Conservation (phyloP, 805 yeast genomes). For the Komagataella kurtzmanii region DNA sequence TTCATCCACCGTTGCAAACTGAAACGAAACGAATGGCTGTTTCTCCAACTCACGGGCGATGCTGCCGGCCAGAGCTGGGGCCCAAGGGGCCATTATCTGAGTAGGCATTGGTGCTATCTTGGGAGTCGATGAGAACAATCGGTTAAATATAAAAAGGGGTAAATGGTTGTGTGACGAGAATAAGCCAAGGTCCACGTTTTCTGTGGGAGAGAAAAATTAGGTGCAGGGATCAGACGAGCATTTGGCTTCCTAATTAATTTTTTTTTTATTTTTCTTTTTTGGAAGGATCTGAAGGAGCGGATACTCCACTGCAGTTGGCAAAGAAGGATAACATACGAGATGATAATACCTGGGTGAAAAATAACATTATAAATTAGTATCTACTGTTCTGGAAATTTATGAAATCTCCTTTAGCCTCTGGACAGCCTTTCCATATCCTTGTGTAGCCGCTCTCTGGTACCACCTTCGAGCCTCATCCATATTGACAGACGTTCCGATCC, state of each 20-base stretch:
- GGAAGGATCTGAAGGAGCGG: neutral
- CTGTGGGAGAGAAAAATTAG: neutral
- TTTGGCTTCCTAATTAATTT: neutral
- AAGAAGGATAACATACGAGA: neutral
- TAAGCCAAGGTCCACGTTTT: neutral
- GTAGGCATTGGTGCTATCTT: neutral
- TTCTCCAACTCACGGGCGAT: conserved; percentile 29
- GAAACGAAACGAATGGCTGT: conserved; percentile 44
- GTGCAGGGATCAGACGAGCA: neutral
- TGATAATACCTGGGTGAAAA: too few species aligned
- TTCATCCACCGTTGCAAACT: conserved; percentile 53
- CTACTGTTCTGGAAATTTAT: conserved; percentile 2
- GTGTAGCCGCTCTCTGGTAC: conserved; percentile 46
- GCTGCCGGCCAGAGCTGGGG: conserved; percentile 46
- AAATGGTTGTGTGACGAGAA: neutral
- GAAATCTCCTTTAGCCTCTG: conserved; percentile 17
- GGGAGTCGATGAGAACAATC: neutral
- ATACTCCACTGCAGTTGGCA: neutral
- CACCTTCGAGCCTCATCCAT: conserved; percentile 29
- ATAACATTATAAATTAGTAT: too few species aligned
- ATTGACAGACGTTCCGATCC: conserved; percentile 39
- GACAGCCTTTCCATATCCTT: conserved; percentile 46
- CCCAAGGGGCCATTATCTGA: conserved; percentile 60
- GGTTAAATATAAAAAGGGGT: neutral
- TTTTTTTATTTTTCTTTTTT: too few species aligned